phyloP scores from a whole-genome alignment of 139 green algal genomes.

The Chlorella sorokiniana region DNA sequence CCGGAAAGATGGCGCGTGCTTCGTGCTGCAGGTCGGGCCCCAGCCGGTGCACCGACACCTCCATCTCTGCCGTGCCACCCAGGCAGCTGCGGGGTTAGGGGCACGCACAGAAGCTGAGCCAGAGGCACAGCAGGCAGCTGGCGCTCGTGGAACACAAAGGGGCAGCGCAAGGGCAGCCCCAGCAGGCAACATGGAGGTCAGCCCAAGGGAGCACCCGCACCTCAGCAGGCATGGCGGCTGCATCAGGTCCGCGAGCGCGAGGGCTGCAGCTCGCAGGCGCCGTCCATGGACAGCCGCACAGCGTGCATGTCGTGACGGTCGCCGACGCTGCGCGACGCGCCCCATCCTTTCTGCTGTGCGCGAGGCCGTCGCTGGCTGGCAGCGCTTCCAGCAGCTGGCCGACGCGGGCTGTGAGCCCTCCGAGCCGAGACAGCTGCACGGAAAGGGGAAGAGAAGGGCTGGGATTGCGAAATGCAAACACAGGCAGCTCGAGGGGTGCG shows the following conservation, averaged over 20 bases:
- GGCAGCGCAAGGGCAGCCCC: no score
- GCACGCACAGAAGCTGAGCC: not conserved
- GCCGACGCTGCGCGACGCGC: not conserved
- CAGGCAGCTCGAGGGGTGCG: no score
- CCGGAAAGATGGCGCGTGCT: slow-evolving; percentile 41
- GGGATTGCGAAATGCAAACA: no score
- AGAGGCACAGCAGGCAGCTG: not conserved
- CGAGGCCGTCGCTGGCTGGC: not conserved
- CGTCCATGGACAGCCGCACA: slow-evolving; percentile 18
- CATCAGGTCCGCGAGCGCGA: slow-evolving; percentile 3
- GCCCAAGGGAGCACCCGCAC: not conserved
- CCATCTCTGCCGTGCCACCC: slow-evolving; percentile 20
- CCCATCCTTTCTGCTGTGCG: not conserved
- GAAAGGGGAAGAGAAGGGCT: not conserved
- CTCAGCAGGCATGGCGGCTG: slow-evolving; percentile 16
- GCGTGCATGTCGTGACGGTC: not conserved
- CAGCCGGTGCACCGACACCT: slow-evolving; percentile 47
- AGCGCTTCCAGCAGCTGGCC: slow-evolving; percentile 42
- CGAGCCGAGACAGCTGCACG: slow-evolving; percentile 27
- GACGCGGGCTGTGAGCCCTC: slow-evolving; percentile 44
- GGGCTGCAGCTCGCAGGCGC: slow-evolving; percentile 16
- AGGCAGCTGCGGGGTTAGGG: slow-evolving; percentile 10
- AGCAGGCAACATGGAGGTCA: not conserved
- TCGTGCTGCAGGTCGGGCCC: slow-evolving; percentile 26
- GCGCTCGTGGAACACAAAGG: no score